Evolutionary conservation across 768 basidiomycete species (phyloP).

Genomic region (Amanita rubescens): DNA sequence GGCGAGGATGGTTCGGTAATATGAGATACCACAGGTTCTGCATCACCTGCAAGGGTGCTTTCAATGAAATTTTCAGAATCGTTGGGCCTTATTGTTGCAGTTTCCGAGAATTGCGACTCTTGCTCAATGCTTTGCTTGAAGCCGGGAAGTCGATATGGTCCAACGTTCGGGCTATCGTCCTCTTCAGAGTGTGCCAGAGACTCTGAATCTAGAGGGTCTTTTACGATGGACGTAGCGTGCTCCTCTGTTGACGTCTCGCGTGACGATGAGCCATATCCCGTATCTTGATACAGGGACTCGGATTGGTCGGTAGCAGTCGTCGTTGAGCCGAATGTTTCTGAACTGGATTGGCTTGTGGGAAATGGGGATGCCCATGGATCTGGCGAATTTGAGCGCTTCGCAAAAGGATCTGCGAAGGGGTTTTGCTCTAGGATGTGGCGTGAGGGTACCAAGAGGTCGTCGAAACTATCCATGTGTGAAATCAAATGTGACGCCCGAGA

Average conservation of each 20-base stretch:
- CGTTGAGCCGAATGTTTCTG: conserved; percentile 18
- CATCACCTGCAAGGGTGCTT: not conserved
- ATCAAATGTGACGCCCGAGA: too few species aligned
- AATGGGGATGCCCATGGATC: conserved; percentile 72
- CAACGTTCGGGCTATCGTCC: conserved; percentile 11
- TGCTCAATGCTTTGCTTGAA: conserved; percentile 44
- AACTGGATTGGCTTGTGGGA: conserved; percentile 23
- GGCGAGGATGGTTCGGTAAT: not conserved
- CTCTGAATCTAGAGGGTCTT: conserved; percentile 36
- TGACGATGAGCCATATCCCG: conserved; percentile 12
- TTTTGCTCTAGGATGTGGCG: conserved; percentile 61
- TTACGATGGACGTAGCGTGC: not conserved
- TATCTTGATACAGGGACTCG: not conserved
- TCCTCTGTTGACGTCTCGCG: conserved; percentile 13
- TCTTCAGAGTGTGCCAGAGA: conserved; percentile 25
- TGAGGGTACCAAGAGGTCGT: conserved; percentile 63
- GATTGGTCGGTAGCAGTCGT: conserved; percentile 12
- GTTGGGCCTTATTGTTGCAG: conserved; percentile 33
- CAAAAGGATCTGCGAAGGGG: conserved; percentile 69
- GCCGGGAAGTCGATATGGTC: conserved; percentile 30
- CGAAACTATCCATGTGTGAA: conserved; percentile 61
- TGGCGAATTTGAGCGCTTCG: conserved; percentile 58
- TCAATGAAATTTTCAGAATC: conserved; percentile 23
- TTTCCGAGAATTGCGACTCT: conserved; percentile 30
- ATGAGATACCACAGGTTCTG: conserved; percentile 9